Percentiles rank a stretch among this genome's conserved stretches.
Evolutionary conservation across 2,329 filamentous ascomycete genomes (phyloP).

Genomic region (Nemania serpens): DNA sequence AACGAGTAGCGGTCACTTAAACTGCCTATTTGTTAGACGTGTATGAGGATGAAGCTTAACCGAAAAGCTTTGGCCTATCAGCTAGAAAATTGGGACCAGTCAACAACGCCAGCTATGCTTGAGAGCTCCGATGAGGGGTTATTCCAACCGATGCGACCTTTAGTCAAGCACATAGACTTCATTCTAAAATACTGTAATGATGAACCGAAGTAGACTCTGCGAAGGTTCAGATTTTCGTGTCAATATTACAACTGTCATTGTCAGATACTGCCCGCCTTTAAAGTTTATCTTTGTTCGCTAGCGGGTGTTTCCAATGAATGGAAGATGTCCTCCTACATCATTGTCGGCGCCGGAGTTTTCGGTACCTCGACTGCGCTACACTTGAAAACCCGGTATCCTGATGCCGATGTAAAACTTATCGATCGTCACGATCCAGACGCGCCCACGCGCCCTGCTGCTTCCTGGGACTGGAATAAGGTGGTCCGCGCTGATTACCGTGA

Average conservation of each 20-base stretch:
- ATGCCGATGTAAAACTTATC: constrained; percentile 59
- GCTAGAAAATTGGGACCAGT: constrained; percentile 14
- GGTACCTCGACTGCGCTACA: constrained; percentile 69
- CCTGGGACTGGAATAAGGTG: constrained; percentile 76
- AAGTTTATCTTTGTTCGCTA: background rate
- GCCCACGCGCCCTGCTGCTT: constrained; percentile 58
- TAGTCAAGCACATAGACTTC: background rate
- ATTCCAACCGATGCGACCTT: constrained; percentile 1
- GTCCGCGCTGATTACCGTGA: constrained; percentile 72
- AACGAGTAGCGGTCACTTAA: background rate
- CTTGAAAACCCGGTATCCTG: constrained; percentile 56
- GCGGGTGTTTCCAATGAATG: background rate
- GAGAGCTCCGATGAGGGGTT: constrained; percentile 20
- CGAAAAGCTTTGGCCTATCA: background rate
- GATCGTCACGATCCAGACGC: constrained; percentile 60
- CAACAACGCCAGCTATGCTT: background rate
- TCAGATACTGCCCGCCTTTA: background rate
- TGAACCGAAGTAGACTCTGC: background rate
- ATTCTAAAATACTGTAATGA: background rate
- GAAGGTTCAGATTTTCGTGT: background rate
- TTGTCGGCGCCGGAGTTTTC: constrained; percentile 69
- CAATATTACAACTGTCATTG: background rate
- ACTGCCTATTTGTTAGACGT: background rate
- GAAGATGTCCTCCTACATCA: constrained; percentile 51
- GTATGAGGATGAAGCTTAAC: background rate